Conservation (phyloP, 805 yeast genomes). For the Myxozyma geophila region DNA sequence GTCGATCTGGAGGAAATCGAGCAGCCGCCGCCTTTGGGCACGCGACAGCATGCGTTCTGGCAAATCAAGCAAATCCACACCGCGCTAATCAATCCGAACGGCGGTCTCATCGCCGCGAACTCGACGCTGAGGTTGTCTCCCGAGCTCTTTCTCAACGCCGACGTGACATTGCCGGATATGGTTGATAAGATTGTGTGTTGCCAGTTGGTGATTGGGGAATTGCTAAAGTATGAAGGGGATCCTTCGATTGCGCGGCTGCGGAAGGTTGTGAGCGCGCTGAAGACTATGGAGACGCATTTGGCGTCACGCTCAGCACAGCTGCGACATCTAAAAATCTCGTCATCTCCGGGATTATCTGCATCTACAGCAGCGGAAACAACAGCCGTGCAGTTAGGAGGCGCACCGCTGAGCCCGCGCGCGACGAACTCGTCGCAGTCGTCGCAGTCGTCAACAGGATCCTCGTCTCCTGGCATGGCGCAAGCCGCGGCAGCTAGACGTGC, state of each 20-base stretch:
- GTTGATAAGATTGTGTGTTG: slow-evolving; percentile 18
- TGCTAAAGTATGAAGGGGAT: slow-evolving; percentile 5
- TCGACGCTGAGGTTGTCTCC: slow-evolving; percentile 6
- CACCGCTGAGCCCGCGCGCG: no score
- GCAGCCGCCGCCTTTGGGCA: slow-evolving; percentile 4
- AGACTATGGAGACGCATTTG: slow-evolving; percentile 14
- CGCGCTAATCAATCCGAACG: slow-evolving; percentile 12
- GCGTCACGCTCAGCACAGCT: background rate
- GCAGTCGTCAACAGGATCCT: background rate
- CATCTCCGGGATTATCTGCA: background rate
- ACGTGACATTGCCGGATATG: slow-evolving; percentile 9
- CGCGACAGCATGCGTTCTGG: slow-evolving; percentile 16
- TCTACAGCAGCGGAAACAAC: no score
- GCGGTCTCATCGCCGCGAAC: slow-evolving; percentile 10
- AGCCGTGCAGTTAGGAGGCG: no score
- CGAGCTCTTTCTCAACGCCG: slow-evolving; percentile 11
- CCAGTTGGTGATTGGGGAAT: slow-evolving; percentile 10
- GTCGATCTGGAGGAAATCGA: background rate
- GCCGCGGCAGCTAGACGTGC: no score
- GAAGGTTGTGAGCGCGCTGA: slow-evolving; percentile 8
- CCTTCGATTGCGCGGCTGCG: slow-evolving; percentile 2
- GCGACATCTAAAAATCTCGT: background rate
- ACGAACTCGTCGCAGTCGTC: background rate
- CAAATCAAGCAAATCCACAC: slow-evolving; percentile 16
- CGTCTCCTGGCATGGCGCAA: no score